Base-by-base conservation (phyloP, 805 yeast genomes). In the Spathaspora hagerdaliae region DNA sequence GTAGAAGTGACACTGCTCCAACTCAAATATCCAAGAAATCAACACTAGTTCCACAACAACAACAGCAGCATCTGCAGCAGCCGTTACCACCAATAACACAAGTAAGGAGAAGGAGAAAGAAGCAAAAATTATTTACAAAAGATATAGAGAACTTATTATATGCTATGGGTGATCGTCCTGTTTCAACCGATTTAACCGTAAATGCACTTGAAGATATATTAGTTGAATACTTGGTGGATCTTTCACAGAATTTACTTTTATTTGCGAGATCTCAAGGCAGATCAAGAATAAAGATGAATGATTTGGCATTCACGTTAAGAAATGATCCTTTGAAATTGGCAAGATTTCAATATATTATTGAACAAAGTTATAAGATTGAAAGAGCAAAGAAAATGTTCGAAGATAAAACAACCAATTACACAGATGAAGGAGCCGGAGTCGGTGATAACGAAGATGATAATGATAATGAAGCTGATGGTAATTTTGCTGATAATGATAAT, bases 241-340 rank as follows among this genome's bases (percentile, higher is more conserved):
- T 68, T 11, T 65, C 67, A 24, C 64, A 60, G 29, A 65, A 67
- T 35, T 51, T 65, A 7, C 56, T 62, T 31, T 53, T 50, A 33
- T 69, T 55, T 47, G 71, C 77, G 8, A 53, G 60, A 38, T 56
- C 69, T 7, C 74, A 70, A 40, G 71, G 72, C 27, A 54, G 75
- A 34, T 51, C 63, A 27, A 49, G 75, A 44, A 62, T 71, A 27
- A 71, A 71, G 48, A 59, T 70, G 47, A 73, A 71, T 46, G 77
- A 71, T 52, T 58, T 71, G 44, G 72, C 70, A 24, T 67, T 69
- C 54, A 68, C 67, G 7, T 55, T 71, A 35, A 56, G 71, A 11
- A 63, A 71, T 46, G 77, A 71, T 42, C 75, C 77, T 3, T 58
- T 60, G 53, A 71, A 69, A 51, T 56, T 71, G 43, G 67, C 74